A percentile compares a stretch with the other conserved stretches of the same genome.
These are phyloP conservation scores for Salix dunnii DNA, from an alignment of 345 rosid genomes.

Conservation along the genomic window DNA sequence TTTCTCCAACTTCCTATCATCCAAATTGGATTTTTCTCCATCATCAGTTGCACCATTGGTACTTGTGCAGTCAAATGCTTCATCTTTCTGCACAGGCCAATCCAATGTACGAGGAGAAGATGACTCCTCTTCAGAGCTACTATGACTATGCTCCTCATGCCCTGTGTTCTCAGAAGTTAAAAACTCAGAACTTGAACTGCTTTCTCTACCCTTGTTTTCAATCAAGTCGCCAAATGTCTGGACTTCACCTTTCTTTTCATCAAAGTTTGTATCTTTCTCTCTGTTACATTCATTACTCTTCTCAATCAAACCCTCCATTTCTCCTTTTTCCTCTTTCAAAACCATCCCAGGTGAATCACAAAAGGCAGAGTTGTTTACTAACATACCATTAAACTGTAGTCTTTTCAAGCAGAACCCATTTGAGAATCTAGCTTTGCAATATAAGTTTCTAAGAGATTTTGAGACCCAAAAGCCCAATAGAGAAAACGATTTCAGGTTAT, in stretches of 20 bases:
- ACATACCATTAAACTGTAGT: conserved; percentile 32
- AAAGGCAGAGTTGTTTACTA: conserved; percentile 46
- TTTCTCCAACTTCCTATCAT: conserved; percentile 38
- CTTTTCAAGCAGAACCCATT: conserved; percentile 36
- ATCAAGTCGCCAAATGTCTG: conserved; percentile 49
- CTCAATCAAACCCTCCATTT: conserved; percentile 45
- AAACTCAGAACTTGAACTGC: conserved; percentile 75
- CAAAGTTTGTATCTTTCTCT: conserved; percentile 23
- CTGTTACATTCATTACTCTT: conserved; percentile 26
- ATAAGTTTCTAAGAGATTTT: conserved; percentile 34
- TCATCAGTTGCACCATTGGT: conserved; percentile 25
- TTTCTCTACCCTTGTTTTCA: conserved; percentile 54
- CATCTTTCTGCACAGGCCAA: conserved; percentile 41
- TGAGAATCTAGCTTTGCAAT: conserved; percentile 28
- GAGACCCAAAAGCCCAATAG: conserved; percentile 36
- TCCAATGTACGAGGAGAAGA: conserved; percentile 53
- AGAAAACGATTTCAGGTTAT: conserved; percentile 20
- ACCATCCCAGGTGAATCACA: conserved; percentile 34
- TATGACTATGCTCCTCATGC: conserved; percentile 55
- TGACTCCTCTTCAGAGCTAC: conserved; percentile 56
- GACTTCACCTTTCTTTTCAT: conserved; percentile 27
- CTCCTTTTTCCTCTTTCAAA: conserved; percentile 28
- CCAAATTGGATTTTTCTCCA: conserved; percentile 30
- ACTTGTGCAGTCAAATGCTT: conserved; percentile 45
- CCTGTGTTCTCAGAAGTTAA: conserved; percentile 58